Evolutionary conservation across 306 rosid genomes (phyloP).

Genomic region (Amphicarpaea edgeworthii): DNA sequence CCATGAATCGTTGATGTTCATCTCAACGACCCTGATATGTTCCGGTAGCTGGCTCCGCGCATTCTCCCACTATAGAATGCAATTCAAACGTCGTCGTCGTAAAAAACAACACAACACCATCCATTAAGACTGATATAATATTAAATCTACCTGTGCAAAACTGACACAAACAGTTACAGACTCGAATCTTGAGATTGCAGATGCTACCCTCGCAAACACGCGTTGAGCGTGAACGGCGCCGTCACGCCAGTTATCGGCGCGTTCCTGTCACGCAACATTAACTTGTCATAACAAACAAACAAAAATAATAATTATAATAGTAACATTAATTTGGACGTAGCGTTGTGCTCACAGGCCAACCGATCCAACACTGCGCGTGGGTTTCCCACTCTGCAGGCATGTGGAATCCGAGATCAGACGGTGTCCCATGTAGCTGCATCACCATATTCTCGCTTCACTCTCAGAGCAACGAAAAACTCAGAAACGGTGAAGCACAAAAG

Average conservation of each 20-base stretch:
- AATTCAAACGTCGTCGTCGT: conserved; percentile 6
- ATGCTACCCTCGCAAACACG: conserved; percentile 68
- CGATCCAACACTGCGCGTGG: conserved; percentile 88
- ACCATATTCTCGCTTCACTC: not conserved
- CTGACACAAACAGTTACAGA: conserved; percentile 80
- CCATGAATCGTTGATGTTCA: conserved; percentile 87
- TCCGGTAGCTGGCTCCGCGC: conserved; percentile 74
- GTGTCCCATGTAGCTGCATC: conserved; percentile 62
- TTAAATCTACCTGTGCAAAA: conserved; percentile 27
- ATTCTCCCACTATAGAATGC: conserved; percentile 68
- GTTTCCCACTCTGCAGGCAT: conserved; percentile 98
- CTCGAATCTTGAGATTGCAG: conserved; percentile 86
- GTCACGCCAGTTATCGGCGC: conserved; percentile 90
- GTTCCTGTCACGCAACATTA: conserved; percentile 68
- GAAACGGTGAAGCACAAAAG: not conserved
- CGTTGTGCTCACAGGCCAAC: conserved; percentile 94
- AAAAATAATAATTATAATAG: not conserved
- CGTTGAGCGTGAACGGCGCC: conserved; percentile 67
- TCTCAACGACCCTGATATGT: conserved; percentile 77
- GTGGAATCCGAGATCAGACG: conserved; percentile 59
- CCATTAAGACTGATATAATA: not conserved
- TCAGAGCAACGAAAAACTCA: not conserved
- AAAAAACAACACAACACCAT: not conserved
- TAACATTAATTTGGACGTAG: not conserved
- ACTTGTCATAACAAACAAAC: not conserved